Evolutionary conservation across 768 basidiomycete genomes (phyloP).

Genomic region (Dacryopinax primogenitus): DNA sequence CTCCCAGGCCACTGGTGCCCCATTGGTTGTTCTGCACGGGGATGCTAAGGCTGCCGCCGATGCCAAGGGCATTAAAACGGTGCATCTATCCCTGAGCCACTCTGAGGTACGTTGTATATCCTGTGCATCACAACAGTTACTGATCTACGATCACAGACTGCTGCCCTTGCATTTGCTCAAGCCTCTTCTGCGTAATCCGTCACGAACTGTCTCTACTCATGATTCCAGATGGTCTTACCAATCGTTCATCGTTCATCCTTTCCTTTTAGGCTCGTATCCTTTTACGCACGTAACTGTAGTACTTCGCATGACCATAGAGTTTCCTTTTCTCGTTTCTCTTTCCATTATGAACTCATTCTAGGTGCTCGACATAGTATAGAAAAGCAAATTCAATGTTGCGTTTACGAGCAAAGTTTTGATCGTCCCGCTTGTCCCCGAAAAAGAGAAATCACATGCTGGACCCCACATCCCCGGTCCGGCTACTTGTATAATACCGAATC

Average conservation of each 20-base stretch:
- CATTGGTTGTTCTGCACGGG: constrained; percentile 62
- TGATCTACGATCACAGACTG: constrained; percentile 37
- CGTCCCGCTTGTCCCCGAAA: too few species aligned
- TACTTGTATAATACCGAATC: neutral
- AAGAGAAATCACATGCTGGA: neutral
- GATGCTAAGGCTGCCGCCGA: constrained; percentile 65
- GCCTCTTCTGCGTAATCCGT: constrained; percentile 30
- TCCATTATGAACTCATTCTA: neutral
- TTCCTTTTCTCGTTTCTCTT: neutral
- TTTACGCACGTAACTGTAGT: neutral
- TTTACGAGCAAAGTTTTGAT: neutral
- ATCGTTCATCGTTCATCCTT: neutral
- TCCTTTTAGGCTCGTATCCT: neutral
- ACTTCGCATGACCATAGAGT: constrained; percentile 6
- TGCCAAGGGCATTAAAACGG: constrained; percentile 54
- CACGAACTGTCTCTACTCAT: neutral
- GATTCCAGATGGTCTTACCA: constrained; percentile 3
- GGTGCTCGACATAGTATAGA: neutral
- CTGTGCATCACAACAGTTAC: constrained; percentile 17
- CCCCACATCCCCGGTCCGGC: neutral
- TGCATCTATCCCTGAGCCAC: constrained; percentile 82
- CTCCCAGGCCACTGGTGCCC: constrained; percentile 60
- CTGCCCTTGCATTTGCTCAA: constrained; percentile 81
- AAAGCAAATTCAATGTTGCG: neutral
- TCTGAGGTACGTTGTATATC: constrained; percentile 59